Evolutionary conservation across 495 filamentous ascomycete genomes (phyloP).

Genomic region (Annulohypoxylon nitens): DNA sequence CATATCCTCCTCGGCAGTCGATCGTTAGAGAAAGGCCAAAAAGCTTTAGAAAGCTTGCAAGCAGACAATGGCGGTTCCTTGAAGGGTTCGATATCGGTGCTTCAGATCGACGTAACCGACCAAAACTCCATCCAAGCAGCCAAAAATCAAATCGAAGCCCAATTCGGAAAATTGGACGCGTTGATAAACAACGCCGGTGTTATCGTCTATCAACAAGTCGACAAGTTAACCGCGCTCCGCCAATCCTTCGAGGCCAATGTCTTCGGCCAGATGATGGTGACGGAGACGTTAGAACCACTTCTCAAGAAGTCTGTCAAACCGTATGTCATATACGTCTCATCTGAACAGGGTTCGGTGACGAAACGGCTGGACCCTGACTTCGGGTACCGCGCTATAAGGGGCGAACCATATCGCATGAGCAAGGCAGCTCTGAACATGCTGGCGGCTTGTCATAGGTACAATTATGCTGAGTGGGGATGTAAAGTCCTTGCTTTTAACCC

Average conservation of each 20-base stretch:
- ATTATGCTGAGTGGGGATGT: constrained; percentile 65
- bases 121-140: constrained; percentile 58
- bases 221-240: constrained; percentile 47
- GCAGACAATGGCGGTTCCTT: constrained; percentile 27
- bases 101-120: constrained; percentile 63
- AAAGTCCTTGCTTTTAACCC: constrained; percentile 66
- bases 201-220: constrained; percentile 37
- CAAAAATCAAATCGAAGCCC: constrained; percentile 47
- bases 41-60: constrained; percentile 56
- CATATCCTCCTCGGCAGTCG: constrained; percentile 62
- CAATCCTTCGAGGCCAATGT: constrained; percentile 66
- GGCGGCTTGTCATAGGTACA: constrained; percentile 65
- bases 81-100: constrained; percentile 50
- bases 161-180: constrained; percentile 60
- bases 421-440: constrained; percentile 75
- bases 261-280: constrained; percentile 60
- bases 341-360: constrained; percentile 50
- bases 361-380: constrained; percentile 42
- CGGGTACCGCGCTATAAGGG: constrained; percentile 39
- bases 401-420: constrained; percentile 61
- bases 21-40: constrained; percentile 57
- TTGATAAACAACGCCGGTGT: constrained; percentile 66
- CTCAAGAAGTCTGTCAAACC: constrained; percentile 59
- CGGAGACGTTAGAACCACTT: constrained; percentile 59
- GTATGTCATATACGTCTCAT: constrained; percentile 62